Percentiles rank a stretch among this genome's conserved stretches.
These are phyloP conservation scores for Emmonsiellopsis sp. DNA, from an alignment of 2,329 filamentous ascomycete species.

Conservation along the genomic window DNA sequence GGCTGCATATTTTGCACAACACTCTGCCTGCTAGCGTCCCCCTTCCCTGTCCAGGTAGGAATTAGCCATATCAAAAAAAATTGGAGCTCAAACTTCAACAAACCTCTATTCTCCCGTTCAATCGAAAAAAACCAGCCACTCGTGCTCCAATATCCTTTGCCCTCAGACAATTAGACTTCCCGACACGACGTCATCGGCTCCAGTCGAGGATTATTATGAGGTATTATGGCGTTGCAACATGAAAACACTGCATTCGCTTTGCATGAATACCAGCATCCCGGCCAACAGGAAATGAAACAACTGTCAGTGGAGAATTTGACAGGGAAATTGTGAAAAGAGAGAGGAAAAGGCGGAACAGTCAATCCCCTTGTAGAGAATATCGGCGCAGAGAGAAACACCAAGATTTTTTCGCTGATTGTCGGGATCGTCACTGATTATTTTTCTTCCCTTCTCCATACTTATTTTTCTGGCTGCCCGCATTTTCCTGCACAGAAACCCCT, in stretches of 20 bases:
- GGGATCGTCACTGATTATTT: not conserved
- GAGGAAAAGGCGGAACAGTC: no score
- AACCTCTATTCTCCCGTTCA: no score
- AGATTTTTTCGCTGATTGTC: not conserved
- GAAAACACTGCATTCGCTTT: not conserved
- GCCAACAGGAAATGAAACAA: not conserved
- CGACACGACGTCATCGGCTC: slow-evolving; percentile 2
- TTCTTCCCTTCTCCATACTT: not conserved
- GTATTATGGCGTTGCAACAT: not conserved
- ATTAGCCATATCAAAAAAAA: no score
- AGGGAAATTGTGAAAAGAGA: not conserved
- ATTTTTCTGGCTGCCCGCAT: not conserved
- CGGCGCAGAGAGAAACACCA: no score
- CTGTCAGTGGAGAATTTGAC: not conserved
- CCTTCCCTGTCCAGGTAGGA: no score
- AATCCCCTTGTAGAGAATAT: no score
- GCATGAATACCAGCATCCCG: not conserved
- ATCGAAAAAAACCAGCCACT: no score
- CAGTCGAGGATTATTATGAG: not conserved
- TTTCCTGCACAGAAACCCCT: not conserved
- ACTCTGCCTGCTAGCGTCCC: no score
- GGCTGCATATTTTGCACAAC: no score
- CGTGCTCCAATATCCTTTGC: no score
- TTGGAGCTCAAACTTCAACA: no score
- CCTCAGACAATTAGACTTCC: not conserved